phyloP scores from a whole-genome alignment of 139 green algal genomes.

The Chlorella sorokiniana region DNA sequence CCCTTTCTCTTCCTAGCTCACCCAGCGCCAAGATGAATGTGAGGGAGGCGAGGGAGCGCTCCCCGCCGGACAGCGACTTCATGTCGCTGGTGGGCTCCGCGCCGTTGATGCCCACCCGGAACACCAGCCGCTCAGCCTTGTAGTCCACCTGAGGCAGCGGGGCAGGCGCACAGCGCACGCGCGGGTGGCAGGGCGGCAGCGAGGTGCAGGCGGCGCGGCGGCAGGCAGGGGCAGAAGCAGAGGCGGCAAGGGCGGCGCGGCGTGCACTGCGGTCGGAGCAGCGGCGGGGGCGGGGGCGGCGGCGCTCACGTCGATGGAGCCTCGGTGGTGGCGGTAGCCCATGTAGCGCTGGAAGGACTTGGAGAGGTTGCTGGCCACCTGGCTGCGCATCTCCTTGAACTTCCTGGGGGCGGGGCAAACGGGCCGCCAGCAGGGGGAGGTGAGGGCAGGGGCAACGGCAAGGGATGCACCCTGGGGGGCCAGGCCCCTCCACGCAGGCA shows the following conservation, averaged over 20 bases:
- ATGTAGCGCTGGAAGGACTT: constrained; percentile 40
- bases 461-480: not conserved
- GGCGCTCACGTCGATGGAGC: constrained; percentile 44
- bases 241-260: not conserved
- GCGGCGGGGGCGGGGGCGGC: not conserved
- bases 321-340: constrained; percentile 45
- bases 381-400: constrained; percentile 1
- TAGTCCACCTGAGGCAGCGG: constrained; percentile 30
- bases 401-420: not conserved
- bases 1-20: no score
- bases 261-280: no score
- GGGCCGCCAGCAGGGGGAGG: no score
- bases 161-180: no score
- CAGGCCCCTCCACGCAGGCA: no score
- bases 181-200: no score
- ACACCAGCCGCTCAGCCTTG: not conserved
- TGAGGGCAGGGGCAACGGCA: not conserved
- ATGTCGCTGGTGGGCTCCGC: constrained; percentile 51
- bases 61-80: constrained; percentile 77
- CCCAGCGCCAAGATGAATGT: constrained; percentile 88
- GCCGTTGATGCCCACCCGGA: constrained; percentile 7
- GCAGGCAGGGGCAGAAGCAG: not conserved
- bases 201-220: not conserved
- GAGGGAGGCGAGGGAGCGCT: constrained; percentile 89
- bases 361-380: not conserved